A percentile compares a stretch with the other conserved stretches of the same genome.
These are phyloP conservation scores for Erythrophleum ivorense DNA, from an alignment of 331 rosid genomes.

Conservation along the genomic window DNA sequence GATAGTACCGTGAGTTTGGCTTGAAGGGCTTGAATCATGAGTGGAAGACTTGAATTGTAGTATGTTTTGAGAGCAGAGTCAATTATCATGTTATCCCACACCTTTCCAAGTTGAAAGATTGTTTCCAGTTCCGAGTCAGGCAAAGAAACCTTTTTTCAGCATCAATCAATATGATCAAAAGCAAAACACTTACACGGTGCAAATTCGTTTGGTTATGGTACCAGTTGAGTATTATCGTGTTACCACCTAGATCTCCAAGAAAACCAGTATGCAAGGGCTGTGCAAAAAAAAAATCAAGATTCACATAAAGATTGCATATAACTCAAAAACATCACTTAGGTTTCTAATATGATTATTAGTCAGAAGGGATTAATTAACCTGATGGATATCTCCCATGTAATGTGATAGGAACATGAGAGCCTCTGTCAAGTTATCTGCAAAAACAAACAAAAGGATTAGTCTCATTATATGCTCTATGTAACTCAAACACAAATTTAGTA, in stretches of 20 bases:
- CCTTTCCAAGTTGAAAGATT: conserved; percentile 54
- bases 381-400: conserved; percentile 92
- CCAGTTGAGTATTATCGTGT: conserved; percentile 79
- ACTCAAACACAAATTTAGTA: too few relatives aligned
- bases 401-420: conserved; percentile 93
- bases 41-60: conserved; percentile 62
- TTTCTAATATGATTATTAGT: too few relatives aligned
- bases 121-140: too few relatives aligned
- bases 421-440: conserved; percentile 90
- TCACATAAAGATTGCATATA: background rate
- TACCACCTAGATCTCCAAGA: conserved; percentile 83
- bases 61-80: conserved; percentile 80
- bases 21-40: conserved; percentile 76
- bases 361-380: too few relatives aligned
- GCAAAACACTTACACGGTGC: conserved; percentile 71
- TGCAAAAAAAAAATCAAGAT: too few relatives aligned
- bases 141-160: background rate
- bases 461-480: too few relatives aligned
- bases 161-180: background rate
- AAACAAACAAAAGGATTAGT: too few relatives aligned
- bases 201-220: conserved; percentile 82
- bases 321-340: conserved; percentile 2
- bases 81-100: conserved; percentile 92
- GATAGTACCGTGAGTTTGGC: conserved; percentile 62
- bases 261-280: conserved; percentile 95